A percentile compares a stretch with the other conserved stretches of the same genome.
Evolutionary conservation across 2,329 filamentous ascomycete genomes (phyloP).

Genomic region (Incumbomyces lentus): DNA sequence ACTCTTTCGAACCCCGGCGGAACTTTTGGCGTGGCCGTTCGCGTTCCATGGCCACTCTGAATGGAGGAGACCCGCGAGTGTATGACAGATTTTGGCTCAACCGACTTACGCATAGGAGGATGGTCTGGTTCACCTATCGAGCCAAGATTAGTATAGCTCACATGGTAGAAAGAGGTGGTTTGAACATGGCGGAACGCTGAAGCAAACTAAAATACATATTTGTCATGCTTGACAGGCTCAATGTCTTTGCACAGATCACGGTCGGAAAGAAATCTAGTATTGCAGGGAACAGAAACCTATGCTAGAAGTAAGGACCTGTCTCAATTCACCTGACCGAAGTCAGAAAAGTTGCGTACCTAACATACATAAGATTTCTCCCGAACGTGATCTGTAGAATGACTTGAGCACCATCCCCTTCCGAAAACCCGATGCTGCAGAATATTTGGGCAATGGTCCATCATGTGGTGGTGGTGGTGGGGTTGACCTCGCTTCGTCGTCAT

Average conservation of each 20-base stretch:
- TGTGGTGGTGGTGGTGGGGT: constrained; percentile 21
- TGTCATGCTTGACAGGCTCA: constrained; percentile 18
- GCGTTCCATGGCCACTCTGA: constrained; percentile 19
- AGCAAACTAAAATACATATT: constrained; percentile 14
- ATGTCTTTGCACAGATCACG: constrained; percentile 13
- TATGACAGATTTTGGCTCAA: constrained; percentile 26
- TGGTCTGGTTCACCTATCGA: constrained; percentile 33
- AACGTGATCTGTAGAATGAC: constrained; percentile 24
- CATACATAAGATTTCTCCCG: constrained; percentile 32
- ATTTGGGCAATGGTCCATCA: constrained; percentile 8
- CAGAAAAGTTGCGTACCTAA: constrained; percentile 33
- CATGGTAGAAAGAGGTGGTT: not conserved
- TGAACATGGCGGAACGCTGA: constrained; percentile 8
- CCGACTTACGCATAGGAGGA: constrained; percentile 34
- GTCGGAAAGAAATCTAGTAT: constrained; percentile 22
- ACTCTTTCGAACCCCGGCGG: constrained; percentile 15
- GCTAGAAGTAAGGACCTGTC: constrained; percentile 35
- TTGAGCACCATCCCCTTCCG: constrained; percentile 22
- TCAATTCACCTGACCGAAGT: constrained; percentile 33
- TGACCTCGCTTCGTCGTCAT: constrained; percentile 11
- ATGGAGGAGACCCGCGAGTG: constrained; percentile 28
- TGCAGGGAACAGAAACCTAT: constrained; percentile 29
- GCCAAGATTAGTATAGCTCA: not conserved
- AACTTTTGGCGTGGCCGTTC: constrained; percentile 18
- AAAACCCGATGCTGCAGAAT: constrained; percentile 29